Percentiles rank a stretch among this genome's conserved stretches.
phyloP scores from a whole-genome alignment of 768 basidiomycete genomes.

The Auriscalpium microsporum region DNA sequence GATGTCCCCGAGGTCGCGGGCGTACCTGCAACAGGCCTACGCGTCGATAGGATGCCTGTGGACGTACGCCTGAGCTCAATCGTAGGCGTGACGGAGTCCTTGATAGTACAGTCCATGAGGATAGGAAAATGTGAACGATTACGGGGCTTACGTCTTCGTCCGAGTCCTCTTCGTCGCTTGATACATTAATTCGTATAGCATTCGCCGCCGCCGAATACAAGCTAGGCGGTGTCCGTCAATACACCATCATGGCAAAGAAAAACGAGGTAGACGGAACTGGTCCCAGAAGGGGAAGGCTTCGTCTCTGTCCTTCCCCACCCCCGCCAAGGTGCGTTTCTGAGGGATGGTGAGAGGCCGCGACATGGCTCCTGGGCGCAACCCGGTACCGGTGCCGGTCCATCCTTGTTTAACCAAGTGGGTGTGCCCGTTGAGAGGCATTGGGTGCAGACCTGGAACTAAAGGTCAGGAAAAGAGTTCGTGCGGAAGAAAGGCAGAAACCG shows the following conservation, averaged over 20 bases:
- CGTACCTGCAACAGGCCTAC: constrained; percentile 45
- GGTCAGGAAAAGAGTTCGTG: too few relatives aligned
- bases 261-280: constrained; percentile 42
- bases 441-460: too few relatives aligned
- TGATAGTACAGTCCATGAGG: too few relatives aligned
- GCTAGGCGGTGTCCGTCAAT: constrained; percentile 27
- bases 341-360: constrained; percentile 66
- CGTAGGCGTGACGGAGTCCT: constrained; percentile 7
- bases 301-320: constrained; percentile 88
- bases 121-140: too few relatives aligned
- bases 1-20: constrained; percentile 31
- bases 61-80: constrained; percentile 45
- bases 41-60: constrained; percentile 72
- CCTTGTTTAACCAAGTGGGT: constrained; percentile 72
- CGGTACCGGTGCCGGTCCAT: constrained; percentile 82
- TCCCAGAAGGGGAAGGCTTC: constrained; percentile 99
- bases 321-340: constrained; percentile 79
- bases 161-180: constrained; percentile 35
- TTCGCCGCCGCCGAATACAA: constrained; percentile 78
- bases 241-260: too few relatives aligned
- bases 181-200: constrained; percentile 66
- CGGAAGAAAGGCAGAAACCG: too few relatives aligned
- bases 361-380: constrained; percentile 77
- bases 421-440: constrained; percentile 66
- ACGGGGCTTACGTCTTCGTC: not conserved